Evolutionary conservation across 2,329 filamentous ascomycete genomes (phyloP).

Genomic region (Sporothrix luriei): DNA sequence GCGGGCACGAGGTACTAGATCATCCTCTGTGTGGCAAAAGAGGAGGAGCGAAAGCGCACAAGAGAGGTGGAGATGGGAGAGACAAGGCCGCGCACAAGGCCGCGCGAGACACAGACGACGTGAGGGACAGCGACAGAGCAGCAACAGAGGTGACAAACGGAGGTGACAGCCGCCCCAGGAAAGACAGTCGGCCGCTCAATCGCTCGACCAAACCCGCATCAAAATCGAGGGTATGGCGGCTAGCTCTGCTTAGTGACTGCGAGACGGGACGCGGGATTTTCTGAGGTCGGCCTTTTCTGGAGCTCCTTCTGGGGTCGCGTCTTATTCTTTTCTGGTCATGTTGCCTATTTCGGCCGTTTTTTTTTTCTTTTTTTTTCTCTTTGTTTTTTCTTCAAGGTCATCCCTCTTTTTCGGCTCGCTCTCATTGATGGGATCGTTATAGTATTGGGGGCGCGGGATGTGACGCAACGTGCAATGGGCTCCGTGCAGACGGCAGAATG

Average conservation of each 20-base stretch:
- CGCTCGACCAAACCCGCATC: background rate
- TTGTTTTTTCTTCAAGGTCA: background rate
- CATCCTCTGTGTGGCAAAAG: conserved; percentile 17
- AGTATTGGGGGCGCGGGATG: conserved; percentile 12
- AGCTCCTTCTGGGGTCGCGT: background rate
- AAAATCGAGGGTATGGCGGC: conserved; percentile 27
- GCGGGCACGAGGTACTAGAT: conserved; percentile 17
- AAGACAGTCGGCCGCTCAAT: background rate
- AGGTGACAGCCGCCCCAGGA: background rate
- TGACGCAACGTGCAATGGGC: conserved; percentile 15
- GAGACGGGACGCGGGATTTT: conserved; percentile 32
- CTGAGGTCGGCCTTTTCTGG: background rate
- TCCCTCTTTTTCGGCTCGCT: background rate
- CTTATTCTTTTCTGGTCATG: conserved; percentile 6
- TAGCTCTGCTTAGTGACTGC: conserved; percentile 27
- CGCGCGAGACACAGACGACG: background rate
- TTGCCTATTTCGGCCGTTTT: background rate
- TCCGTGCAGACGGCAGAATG: conserved; percentile 2
- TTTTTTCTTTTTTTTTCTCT: background rate
- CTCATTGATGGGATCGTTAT: conserved; percentile 20
- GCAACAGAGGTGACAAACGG: background rate
- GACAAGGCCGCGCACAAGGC: background rate
- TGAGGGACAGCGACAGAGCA: background rate
- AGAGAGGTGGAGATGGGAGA: conserved; percentile 15
- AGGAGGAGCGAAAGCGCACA: conserved; percentile 2